phyloP scores from a whole-genome alignment of 202 grass and related monocot genomes.

The Panicum hallii region DNA sequence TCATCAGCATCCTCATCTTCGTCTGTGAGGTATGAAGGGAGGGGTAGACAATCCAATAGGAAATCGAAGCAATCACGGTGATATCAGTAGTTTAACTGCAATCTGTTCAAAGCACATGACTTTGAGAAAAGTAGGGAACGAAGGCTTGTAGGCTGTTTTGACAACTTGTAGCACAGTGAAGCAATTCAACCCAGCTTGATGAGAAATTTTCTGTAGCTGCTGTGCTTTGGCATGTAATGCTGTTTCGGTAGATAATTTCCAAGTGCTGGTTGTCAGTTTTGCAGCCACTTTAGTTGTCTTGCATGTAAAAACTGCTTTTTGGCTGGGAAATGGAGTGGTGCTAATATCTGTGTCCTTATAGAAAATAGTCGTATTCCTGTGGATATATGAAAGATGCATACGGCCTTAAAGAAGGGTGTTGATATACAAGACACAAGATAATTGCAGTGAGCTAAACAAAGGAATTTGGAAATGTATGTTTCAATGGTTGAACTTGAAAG shows the following conservation, averaged over 20 bases:
- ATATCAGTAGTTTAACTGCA: slow-evolving; percentile 20
- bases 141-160: slow-evolving; percentile 28
- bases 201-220: slow-evolving; percentile 24
- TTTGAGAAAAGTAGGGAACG: not conserved
- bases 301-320: not conserved
- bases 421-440: not conserved
- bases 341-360: not conserved
- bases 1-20: slow-evolving; percentile 49
- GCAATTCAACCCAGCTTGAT: slow-evolving; percentile 11
- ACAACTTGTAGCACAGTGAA: not conserved
- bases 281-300: slow-evolving; percentile 2
- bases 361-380: not conserved
- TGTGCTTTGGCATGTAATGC: slow-evolving; percentile 28
- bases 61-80: slow-evolving; percentile 38
- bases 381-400: not conserved
- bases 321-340: not conserved
- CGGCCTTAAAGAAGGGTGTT: not conserved
- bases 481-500: not conserved
- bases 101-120: not conserved
- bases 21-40: slow-evolving; percentile 40
- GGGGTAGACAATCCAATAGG: slow-evolving; percentile 36
- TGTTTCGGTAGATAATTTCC: slow-evolving; percentile 24
- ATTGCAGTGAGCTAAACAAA: not conserved
- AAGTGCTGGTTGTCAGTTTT: not conserved
- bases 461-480: not conserved